Conservation (phyloP, 2,329 filamentous ascomycete species). For the Tolypocladium capitatum region DNA sequence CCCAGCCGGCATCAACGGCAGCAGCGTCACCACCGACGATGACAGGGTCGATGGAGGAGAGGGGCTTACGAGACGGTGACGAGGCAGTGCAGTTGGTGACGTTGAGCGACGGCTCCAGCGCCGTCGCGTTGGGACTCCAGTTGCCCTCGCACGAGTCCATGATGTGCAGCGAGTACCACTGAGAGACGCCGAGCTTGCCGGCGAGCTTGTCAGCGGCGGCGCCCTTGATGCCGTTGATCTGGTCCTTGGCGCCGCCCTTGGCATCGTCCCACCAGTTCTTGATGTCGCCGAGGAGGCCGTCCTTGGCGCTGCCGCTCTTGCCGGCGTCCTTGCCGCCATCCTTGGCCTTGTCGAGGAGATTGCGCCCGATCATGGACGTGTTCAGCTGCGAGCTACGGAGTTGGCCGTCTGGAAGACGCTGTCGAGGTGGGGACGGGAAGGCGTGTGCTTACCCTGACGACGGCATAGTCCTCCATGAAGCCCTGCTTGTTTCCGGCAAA, state of each 20-base stretch:
- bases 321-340: constrained; percentile 11
- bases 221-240: constrained; percentile 25
- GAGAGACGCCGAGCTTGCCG: constrained; percentile 29
- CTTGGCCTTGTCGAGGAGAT: constrained; percentile 16
- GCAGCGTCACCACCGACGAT: no score
- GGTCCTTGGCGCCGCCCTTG: constrained; percentile 20
- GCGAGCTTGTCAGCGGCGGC: constrained; percentile 26
- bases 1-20: no score
- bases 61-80: constrained; percentile 22
- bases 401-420: background rate
- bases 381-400: constrained; percentile 17
- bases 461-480: constrained; percentile 29
- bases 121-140: constrained; percentile 30
- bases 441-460: constrained; percentile 21
- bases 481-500: constrained; percentile 26
- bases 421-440: background rate
- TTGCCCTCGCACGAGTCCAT: constrained; percentile 33
- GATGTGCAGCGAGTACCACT: constrained; percentile 40
- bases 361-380: constrained; percentile 24
- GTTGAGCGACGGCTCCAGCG: constrained; percentile 22
- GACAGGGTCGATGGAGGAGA: background rate
- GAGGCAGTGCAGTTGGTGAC: constrained; percentile 30
- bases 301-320: constrained; percentile 5
- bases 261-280: constrained; percentile 16
- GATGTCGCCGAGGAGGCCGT: constrained; percentile 16